Conservation (phyloP, 2,329 filamentous ascomycete species). For the Aspergillus niger region DNA sequence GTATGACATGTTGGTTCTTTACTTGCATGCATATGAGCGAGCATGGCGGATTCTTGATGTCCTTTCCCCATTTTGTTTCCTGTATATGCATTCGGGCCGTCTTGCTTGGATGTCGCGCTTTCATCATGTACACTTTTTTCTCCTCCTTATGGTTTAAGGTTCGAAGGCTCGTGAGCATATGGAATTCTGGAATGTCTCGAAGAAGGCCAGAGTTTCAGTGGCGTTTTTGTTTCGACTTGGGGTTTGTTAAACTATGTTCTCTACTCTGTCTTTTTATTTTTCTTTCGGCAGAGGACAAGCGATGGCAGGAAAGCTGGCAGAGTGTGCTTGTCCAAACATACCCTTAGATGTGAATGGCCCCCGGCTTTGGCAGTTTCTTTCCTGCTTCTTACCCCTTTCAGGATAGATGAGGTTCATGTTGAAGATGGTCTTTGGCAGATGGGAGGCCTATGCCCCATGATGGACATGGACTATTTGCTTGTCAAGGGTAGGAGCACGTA, state of each 20-base stretch:
- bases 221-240: background rate
- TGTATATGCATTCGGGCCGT: constrained; percentile 6
- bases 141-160: background rate
- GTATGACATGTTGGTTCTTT: background rate
- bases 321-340: background rate
- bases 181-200: background rate
- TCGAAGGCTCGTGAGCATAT: background rate
- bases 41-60: background rate
- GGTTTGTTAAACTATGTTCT: background rate
- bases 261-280: background rate
- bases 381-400: background rate
- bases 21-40: constrained; percentile 15
- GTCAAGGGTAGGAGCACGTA: background rate
- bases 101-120: background rate
- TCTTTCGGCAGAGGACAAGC: background rate
- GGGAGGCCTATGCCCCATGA: background rate
- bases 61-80: background rate
- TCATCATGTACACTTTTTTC: background rate
- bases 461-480: constrained; percentile 1
- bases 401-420: background rate
- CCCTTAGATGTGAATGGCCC: background rate
- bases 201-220: background rate
- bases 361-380: background rate
- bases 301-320: background rate
- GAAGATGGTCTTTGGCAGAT: background rate